phyloP scores from a whole-genome alignment of 176 grass and related monocot genomes.

The Echinochloa phyllopogon region DNA sequence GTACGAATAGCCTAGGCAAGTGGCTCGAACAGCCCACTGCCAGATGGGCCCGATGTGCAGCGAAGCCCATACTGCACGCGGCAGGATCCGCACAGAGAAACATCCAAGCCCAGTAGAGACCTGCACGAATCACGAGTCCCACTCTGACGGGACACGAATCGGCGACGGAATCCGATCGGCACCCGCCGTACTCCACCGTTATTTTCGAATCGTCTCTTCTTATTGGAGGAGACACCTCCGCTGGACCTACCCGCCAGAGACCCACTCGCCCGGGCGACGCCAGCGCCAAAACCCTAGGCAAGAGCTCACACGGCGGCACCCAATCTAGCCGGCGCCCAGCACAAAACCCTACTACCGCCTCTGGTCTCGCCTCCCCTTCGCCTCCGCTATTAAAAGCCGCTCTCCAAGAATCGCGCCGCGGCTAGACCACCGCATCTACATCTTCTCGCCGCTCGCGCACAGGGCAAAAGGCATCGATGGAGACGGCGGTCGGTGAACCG shows the following conservation, averaged over 20 bases:
- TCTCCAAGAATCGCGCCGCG: neutral
- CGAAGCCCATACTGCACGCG: neutral
- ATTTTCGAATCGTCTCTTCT: neutral
- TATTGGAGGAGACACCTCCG: neutral
- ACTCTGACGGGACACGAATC: neutral
- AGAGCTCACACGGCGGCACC: neutral
- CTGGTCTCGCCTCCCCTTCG: neutral
- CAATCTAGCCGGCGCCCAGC: neutral
- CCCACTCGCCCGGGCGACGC: neutral
- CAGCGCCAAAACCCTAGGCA: conserved; percentile 48
- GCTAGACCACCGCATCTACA: conserved; percentile 3
- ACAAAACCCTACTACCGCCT: conserved; percentile 52
- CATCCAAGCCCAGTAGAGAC: neutral
- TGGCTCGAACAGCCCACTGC: neutral
- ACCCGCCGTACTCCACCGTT: too few relatives aligned
- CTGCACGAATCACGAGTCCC: conserved; percentile 5
- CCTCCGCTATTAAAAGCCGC: conserved; percentile 51
- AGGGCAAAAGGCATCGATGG: neutral
- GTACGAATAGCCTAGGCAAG: neutral
- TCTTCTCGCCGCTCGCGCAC: conserved; percentile 24
- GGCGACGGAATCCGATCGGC: neutral
- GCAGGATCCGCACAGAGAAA: neutral
- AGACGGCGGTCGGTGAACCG: conserved; percentile 11
- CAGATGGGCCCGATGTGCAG: neutral
- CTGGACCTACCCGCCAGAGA: neutral